phyloP scores from a whole-genome alignment of 2,329 filamentous ascomycete genomes.

The Beauveria sp. region DNA sequence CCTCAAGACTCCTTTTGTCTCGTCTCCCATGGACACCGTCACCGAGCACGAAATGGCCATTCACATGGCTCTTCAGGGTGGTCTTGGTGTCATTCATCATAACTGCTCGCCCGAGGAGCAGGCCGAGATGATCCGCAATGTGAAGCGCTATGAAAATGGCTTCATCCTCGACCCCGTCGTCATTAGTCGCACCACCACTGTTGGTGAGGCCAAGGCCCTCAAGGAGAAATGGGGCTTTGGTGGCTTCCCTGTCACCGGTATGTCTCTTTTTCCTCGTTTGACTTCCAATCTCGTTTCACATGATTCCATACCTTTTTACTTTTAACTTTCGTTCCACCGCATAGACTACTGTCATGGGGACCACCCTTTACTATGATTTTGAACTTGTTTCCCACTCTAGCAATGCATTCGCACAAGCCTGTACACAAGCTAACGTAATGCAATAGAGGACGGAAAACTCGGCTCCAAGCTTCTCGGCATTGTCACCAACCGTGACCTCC shows the following conservation, averaged over 20 bases:
- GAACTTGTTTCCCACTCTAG: conserved; percentile 5
- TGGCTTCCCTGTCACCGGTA: conserved; percentile 97
- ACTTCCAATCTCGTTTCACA: conserved; percentile 19
- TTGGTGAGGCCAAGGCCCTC: conserved; percentile 81
- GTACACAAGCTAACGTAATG: not conserved
- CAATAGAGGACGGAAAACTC: conserved; percentile 77
- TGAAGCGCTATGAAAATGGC: conserved; percentile 98
- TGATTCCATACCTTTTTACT: conserved; percentile 76
- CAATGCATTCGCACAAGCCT: conserved; percentile 1
- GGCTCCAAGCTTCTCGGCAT: conserved; percentile 96
- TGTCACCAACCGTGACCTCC: conserved; percentile 94
- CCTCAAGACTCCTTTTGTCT: conserved; percentile 96
- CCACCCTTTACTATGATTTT: conserved; percentile 29
- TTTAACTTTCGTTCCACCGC: conserved; percentile 99
- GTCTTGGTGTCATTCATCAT: conserved; percentile 94
- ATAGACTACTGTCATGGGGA: conserved; percentile 88
- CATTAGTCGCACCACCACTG: conserved; percentile 77
- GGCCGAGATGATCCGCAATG: conserved; percentile 98
- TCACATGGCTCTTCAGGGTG: conserved; percentile 84
- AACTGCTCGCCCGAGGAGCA: conserved; percentile 98
- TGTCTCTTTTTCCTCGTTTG: conserved; percentile 29
- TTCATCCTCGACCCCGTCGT: conserved; percentile 97
- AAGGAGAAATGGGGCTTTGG: conserved; percentile 99
- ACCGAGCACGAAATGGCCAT: conserved; percentile 99
- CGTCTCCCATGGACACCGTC: conserved; percentile 98